Evolutionary conservation across 2,329 filamentous ascomycete genomes (phyloP), one percentile per base, ranked within the genome.

Genomic region (Fusarium clavum): DNA sequence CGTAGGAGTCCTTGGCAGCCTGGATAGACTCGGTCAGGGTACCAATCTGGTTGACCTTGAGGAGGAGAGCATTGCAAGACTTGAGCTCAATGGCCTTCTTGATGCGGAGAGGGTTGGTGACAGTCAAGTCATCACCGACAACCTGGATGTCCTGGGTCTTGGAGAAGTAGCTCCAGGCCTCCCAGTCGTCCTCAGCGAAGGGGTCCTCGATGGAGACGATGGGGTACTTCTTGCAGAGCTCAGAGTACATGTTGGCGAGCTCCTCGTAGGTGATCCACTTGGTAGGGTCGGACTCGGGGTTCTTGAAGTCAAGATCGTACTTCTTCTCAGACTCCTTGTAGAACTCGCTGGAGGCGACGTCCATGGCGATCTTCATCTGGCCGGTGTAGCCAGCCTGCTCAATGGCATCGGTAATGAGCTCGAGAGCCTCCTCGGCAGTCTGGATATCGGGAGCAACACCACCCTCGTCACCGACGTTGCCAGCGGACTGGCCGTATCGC

Each of bases 221-320:
- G 79, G 96, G 95, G 88, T 99, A 99, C 87, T 97, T 98, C 88
- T 91, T 88, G 81, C 89, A 88, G 69, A 99, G 91, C 48, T 90
- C 87, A 82, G 92, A 90, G 91, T 99, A 98, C 78, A 97, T 86
- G 79, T 92, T 90, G 80, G 96, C 95, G 70, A 99, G 92, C 87
- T 99, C 88, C 88, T 98, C 94, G 85, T 98, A 98, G 76, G 93
- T 97, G 87, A 99, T 88, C 96, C 96, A 98, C 90, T 99, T 98
- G 87, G 85, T 88, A 80, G 91, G 88, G 87, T 99, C 96, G 82
- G 92, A 96, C 72, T 98, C 92, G 79, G 96, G 95, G 91, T 99
- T 99, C 93, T 99, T 98, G 93, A 98, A 99, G 91, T 98, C 96
- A 73, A 99, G 89, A 81, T 99, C 96, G 90, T 99, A 99, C 89